Conservation (phyloP, 305 asterid genomes). For the Fraxinus paxiana region DNA sequence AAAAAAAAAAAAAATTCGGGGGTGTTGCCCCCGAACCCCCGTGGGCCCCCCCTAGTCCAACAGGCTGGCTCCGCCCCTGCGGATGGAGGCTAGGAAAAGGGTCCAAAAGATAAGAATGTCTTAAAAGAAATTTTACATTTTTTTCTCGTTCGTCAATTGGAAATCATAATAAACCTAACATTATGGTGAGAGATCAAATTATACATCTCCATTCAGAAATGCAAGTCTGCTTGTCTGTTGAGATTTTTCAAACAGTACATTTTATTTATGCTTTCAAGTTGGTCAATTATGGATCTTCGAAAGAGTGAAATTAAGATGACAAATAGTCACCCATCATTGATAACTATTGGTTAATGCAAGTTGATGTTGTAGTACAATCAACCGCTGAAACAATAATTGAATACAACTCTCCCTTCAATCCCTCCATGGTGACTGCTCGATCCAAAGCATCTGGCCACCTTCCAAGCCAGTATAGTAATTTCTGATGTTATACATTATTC, state of each 20-base stretch:
- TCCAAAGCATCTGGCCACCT: not conserved
- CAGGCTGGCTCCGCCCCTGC: too few relatives aligned
- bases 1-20: too few relatives aligned
- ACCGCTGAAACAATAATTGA: not conserved
- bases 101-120: not conserved
- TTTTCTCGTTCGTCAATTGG: not conserved
- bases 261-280: not conserved
- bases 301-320: not conserved
- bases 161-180: not conserved
- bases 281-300: not conserved
- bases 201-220: not conserved
- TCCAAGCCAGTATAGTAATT: not conserved
- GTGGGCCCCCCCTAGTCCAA: too few relatives aligned
- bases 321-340: not conserved
- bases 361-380: too few relatives aligned
- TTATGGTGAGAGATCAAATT: not conserved
- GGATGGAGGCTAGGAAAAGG: not conserved
- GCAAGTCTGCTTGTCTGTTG: not conserved
- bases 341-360: too few relatives aligned
- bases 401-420: slow-evolving; percentile 13
- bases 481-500: not conserved
- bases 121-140: not conserved
- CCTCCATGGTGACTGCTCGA: slow-evolving; percentile 3
- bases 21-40: too few relatives aligned
- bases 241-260: not conserved